Evolutionary conservation across 2,329 filamentous ascomycete species (phyloP), one percentile per base, ranked within the genome.

Genomic region (Gremmenia infestans): DNA sequence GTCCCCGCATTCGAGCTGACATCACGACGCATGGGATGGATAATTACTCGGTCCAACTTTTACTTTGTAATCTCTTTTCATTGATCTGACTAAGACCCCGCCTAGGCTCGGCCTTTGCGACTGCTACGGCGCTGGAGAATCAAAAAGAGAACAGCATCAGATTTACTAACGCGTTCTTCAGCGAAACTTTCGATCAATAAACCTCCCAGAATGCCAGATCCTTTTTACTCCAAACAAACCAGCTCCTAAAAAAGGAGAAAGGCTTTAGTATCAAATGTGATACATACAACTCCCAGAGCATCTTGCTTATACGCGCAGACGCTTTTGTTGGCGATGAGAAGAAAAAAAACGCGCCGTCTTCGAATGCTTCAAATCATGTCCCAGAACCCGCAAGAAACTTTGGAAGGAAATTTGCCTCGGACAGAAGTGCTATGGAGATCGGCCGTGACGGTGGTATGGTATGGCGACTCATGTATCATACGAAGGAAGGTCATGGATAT

Each of bases 151-250:
- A 50, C 12, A 55, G 45, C 36, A 53, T 15, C 42, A 46, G 47
- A 49, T 50, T 23, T 52, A 8, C 46, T 37, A 19, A 25, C 45
- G n/a, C 37, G 25, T 23, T 19, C 25, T 35, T 19, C 43, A 17
- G 49, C 49, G 32, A 54, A 46, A 43, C n/a, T 25, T 50, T 22
- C 39, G 42, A 43, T 52, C 23, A 53, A 50, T 53, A 54, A 54
- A 48, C 52, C 50, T 45, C 57, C 54, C 37, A 59, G 60, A 49
- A 66, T 66, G 62, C 63, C 57, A 60, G 55, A 54, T 57, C 61
- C 55, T 66, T 51, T 51, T 50, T 65, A 65, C 62, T 65, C 64
- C 64, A 66, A 65, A 63, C 59, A 65, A 54, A 54, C 61, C 52
- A 56, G 57, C 60, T 50, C 56, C 54, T 56, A 28, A 50, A 55